Evolutionary conservation across 2,329 filamentous ascomycete species (phyloP).

Genomic region (Alternaria burnsii): DNA sequence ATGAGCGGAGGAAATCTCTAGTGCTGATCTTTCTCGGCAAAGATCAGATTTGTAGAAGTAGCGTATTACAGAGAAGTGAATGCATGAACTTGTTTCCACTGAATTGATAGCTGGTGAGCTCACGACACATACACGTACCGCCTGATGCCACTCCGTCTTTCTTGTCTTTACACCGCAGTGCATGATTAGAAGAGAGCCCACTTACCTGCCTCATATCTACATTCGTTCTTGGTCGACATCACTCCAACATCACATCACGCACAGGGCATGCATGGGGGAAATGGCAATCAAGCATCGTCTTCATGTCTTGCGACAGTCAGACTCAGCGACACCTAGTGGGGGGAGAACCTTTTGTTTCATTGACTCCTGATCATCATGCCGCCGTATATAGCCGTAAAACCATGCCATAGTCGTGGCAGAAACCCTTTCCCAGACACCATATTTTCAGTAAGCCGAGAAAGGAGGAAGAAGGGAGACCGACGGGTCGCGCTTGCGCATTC

Average conservation of each 20-base stretch:
- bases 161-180: background rate
- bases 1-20: background rate
- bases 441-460: conserved; percentile 47
- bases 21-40: background rate
- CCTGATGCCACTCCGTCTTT: background rate
- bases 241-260: conserved; percentile 20
- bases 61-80: background rate
- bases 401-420: conserved; percentile 93
- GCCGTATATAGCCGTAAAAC: conserved; percentile 69
- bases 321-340: conserved; percentile 89
- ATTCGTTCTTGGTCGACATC: conserved; percentile 4
- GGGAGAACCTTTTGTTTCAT: conserved; percentile 54
- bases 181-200: background rate
- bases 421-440: conserved; percentile 88
- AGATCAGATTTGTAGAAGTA: background rate
- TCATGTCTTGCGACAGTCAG: conserved; percentile 54
- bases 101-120: background rate
- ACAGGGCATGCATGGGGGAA: conserved; percentile 28
- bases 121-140: background rate
- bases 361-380: conserved; percentile 77
- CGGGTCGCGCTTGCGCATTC: conserved; percentile 58
- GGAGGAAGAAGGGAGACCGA: conserved; percentile 29
- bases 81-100: background rate
- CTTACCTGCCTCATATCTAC: background rate
- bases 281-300: conserved; percentile 94